Percentiles rank a stretch among this genome's conserved stretches.
phyloP scores from a whole-genome alignment of 2,329 filamentous ascomycete species.

The Fusarium goolgardi region DNA sequence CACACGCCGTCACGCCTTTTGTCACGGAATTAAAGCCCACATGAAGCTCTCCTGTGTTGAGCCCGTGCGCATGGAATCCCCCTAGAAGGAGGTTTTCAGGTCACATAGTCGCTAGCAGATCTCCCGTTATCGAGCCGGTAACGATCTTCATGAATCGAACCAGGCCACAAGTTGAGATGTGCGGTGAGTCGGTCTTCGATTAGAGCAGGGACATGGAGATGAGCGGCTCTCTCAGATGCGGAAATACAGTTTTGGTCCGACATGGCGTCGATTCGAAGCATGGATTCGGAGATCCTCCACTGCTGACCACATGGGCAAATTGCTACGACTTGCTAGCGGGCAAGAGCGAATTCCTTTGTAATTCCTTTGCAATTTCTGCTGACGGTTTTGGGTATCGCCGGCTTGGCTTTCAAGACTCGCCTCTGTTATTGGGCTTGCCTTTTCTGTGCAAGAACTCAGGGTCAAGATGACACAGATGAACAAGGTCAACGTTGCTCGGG shows the following conservation, averaged over 20 bases:
- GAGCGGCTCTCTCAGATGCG: background rate
- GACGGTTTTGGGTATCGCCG: constrained; percentile 13
- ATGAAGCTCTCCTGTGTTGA: constrained; percentile 22
- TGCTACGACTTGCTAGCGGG: background rate
- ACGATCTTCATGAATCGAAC: constrained; percentile 33
- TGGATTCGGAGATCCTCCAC: constrained; percentile 16
- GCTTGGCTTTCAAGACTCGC: constrained; percentile 1
- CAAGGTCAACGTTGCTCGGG: constrained; percentile 22
- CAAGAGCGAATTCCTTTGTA: background rate
- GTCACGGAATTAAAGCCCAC: constrained; percentile 25
- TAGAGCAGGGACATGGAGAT: constrained; percentile 12
- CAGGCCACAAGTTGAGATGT: constrained; percentile 36
- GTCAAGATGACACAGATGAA: constrained; percentile 11
- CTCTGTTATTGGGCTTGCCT: background rate
- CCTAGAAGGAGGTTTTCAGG: constrained; percentile 25
- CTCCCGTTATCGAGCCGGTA: constrained; percentile 43
- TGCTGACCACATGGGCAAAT: constrained; percentile 6
- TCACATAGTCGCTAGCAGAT: constrained; percentile 37
- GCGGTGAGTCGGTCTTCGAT: constrained; percentile 42
- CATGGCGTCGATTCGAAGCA: constrained; percentile 9
- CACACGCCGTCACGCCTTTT: constrained; percentile 32
- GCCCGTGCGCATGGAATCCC: constrained; percentile 25
- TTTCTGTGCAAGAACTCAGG: constrained; percentile 4
- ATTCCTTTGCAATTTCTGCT: background rate
- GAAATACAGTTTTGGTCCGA: background rate